These are phyloP conservation scores for Asclepias syriaca DNA, from an alignment of 257 asterid species.

Conservation along the genomic window DNA sequence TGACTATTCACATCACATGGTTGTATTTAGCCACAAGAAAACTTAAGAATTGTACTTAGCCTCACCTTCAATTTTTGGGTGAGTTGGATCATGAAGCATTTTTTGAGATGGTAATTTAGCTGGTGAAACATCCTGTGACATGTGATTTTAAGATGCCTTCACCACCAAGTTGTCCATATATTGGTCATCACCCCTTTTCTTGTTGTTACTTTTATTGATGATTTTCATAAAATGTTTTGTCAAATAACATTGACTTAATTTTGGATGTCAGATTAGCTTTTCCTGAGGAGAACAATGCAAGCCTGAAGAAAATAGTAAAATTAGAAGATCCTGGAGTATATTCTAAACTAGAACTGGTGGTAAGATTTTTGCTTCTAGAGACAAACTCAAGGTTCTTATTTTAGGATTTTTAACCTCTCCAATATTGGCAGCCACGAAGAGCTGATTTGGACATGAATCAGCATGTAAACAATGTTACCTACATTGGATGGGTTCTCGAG, in stretches of 20 bases:
- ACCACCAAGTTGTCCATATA: not conserved
- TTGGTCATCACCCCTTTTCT: not conserved
- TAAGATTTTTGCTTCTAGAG: slow-evolving; percentile 24
- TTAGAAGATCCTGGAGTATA: slow-evolving; percentile 52
- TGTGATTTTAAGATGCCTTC: not conserved
- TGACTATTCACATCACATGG: not conserved
- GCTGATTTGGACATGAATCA: slow-evolving; percentile 95
- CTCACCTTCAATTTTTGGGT: not conserved
- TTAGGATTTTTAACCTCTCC: not conserved
- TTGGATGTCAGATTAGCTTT: slow-evolving; percentile 61
- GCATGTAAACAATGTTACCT: slow-evolving; percentile 87
- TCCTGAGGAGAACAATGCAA: slow-evolving; percentile 84
- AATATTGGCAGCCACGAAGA: slow-evolving; percentile 69
- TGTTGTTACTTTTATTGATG: not conserved
- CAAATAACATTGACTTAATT: slow-evolving; percentile 11
- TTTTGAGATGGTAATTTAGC: not conserved
- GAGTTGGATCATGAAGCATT: not conserved
- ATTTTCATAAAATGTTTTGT: slow-evolving; percentile 4
- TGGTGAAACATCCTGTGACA: not conserved
- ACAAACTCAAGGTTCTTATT: not conserved
- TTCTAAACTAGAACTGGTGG: slow-evolving; percentile 71
- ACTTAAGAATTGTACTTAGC: not conserved
- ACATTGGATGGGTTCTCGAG: slow-evolving; percentile 98
- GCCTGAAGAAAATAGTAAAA: slow-evolving; percentile 63
- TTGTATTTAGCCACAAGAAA: not conserved